These are phyloP conservation scores for Artemisia argyi DNA, from an alignment of 129 eudicot genomes.

Conservation along the genomic window DNA sequence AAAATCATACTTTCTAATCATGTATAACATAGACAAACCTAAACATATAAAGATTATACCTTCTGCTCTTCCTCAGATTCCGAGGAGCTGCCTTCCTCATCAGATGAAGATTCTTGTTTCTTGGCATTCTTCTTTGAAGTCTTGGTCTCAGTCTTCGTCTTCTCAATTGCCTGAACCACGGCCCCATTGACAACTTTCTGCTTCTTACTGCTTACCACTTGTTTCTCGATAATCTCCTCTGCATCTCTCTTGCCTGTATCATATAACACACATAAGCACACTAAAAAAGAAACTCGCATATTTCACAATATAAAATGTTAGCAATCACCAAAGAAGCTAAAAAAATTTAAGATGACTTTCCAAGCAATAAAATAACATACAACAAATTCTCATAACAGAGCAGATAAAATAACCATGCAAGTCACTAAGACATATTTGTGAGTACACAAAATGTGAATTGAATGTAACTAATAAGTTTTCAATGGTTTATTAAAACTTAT, in stretches of 20 bases:
- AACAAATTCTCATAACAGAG: too few relatives aligned
- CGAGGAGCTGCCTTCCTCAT: constrained; percentile 23
- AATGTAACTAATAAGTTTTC: too few relatives aligned
- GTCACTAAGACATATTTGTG: too few relatives aligned
- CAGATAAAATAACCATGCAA: too few relatives aligned
- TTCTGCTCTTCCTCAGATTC: constrained; percentile 36
- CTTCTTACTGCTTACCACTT: constrained; percentile 31
- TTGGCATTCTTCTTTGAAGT: constrained; percentile 22
- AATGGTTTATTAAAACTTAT: too few relatives aligned
- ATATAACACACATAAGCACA: neutral
- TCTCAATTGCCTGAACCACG: constrained; percentile 32
- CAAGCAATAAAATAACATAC: too few relatives aligned
- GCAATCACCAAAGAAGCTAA: too few relatives aligned
- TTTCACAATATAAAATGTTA: neutral
- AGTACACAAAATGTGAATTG: too few relatives aligned
- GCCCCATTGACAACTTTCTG: constrained; percentile 34
- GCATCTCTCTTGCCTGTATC: constrained; percentile 38
- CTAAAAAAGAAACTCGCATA: too few relatives aligned
- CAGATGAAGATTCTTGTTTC: constrained; percentile 30
- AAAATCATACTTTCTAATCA: too few relatives aligned
- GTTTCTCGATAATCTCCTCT: constrained; percentile 33
- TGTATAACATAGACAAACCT: too few relatives aligned
- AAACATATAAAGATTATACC: constrained; percentile 7
- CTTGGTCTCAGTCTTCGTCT: constrained; percentile 28
- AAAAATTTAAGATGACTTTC: too few relatives aligned